Percentiles rank a stretch among this genome's conserved stretches.
Evolutionary conservation across 2,329 filamentous ascomycete genomes (phyloP).

Genomic region (Exophiala lecanii-corni): DNA sequence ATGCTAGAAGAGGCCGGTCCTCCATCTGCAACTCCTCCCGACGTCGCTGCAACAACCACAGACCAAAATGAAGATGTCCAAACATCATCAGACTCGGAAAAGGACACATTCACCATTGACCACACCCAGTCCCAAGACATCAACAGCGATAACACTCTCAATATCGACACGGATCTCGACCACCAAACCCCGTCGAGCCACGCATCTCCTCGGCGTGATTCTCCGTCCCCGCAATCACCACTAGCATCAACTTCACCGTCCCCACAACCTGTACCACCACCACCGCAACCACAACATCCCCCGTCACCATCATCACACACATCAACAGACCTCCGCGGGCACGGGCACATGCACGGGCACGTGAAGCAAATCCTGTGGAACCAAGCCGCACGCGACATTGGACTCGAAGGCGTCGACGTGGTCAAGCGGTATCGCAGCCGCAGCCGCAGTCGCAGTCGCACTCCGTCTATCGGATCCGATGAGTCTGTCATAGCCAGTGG

Average conservation of each 20-base stretch:
- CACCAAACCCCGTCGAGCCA: neutral
- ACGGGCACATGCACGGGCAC: conserved; percentile 3
- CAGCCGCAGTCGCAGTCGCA: neutral
- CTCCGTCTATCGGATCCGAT: neutral
- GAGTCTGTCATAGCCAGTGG: neutral
- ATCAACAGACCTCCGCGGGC: neutral
- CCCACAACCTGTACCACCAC: too few relatives aligned
- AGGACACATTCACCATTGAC: too few relatives aligned
- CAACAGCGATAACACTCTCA: too few relatives aligned
- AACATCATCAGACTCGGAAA: neutral
- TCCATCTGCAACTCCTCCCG: neutral
- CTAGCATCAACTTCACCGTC: too few relatives aligned
- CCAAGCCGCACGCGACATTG: conserved; percentile 35
- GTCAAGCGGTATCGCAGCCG: conserved; percentile 31
- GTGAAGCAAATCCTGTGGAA: conserved; percentile 45
- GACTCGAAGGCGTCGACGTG: conserved; percentile 36
- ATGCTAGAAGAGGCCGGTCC: conserved; percentile 35
- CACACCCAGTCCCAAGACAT: too few relatives aligned
- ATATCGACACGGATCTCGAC: too few relatives aligned
- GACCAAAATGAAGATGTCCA: neutral
- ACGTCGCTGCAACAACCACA: too few relatives aligned
- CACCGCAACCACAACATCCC: too few relatives aligned
- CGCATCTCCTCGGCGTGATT: neutral
- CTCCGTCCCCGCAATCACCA: neutral
- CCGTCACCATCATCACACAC: neutral